A percentile compares a stretch with the other conserved stretches of the same genome.
phyloP scores from a whole-genome alignment of 148 eudicot genomes.

The Polygonum maritimum region DNA sequence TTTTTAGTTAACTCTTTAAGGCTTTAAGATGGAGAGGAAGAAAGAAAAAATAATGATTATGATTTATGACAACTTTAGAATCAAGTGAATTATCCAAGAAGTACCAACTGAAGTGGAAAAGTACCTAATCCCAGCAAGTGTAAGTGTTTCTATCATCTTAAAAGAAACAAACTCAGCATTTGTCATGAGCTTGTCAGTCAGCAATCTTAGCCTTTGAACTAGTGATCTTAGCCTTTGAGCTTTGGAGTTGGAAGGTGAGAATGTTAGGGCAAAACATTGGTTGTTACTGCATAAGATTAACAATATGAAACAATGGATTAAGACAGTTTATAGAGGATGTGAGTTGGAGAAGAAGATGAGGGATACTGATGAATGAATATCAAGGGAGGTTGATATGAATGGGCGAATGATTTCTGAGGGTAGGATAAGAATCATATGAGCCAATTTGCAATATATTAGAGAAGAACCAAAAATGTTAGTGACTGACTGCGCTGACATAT shows the following conservation, averaged over 20 bases:
- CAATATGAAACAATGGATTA: neutral
- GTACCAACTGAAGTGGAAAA: neutral
- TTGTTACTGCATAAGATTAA: neutral
- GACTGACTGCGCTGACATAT: neutral
- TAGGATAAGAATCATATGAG: neutral
- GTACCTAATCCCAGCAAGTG: neutral
- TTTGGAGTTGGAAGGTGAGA: neutral
- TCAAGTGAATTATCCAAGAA: neutral
- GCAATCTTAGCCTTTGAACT: neutral
- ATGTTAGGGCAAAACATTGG: neutral
- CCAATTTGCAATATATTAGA: neutral
- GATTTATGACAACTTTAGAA: neutral
- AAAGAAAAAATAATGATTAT: neutral
- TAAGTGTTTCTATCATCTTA: neutral
- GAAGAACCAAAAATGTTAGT: neutral
- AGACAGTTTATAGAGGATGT: neutral
- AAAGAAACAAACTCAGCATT: neutral
- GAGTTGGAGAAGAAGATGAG: neutral
- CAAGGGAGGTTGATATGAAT: neutral
- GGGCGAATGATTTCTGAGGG: neutral
- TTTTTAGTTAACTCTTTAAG: neutral
- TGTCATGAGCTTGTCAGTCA: neutral
- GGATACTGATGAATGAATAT: neutral
- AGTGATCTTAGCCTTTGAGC: neutral
- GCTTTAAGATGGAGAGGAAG: neutral